Base-by-base conservation (phyloP, 257 asterid species). In the Ligustrum vulgare region DNA sequence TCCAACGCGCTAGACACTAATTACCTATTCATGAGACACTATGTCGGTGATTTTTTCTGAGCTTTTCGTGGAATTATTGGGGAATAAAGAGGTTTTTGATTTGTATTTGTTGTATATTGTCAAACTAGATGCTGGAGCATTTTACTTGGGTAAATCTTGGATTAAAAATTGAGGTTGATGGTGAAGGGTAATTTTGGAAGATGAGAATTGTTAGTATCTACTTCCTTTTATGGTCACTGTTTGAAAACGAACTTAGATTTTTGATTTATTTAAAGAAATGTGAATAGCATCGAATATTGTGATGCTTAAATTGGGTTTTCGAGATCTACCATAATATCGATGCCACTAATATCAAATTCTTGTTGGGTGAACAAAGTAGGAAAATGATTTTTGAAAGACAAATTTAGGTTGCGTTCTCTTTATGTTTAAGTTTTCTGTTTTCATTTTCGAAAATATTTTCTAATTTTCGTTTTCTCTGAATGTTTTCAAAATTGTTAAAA, bases 21-120 rank as follows among this genome's bases (percentile, higher is more conserved):
- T 83, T 93, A 93, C 69, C 97, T 93, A 47, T 93, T 93, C 82
- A 93, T 93, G 97, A 97, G 98, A 11, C 97, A 93, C 79, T 93
- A 93, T 64, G 98, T 93, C 56, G 97, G 98, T 91, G 80, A 89
- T 97, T 76, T 65, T 73, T 75, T 20, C 51, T 69, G 70, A 20
- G 10, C 37, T 65, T 9, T 65, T 35, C 22, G 54, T 72, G 39
- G 47, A 71, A 77, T 47, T 64, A 58, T 58, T 66, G 58, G 63
- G 28, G 6, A 4, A 35, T 7, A 37, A 72, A 69, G 16, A 28
- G 58, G 41, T 37, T 70, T 39, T 75, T 72, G 32, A 70, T 64
- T 71, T 75, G 60, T 81, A 11, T 64, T 9, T 77, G 41, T 58
- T 22, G 33, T 8, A 22, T 58, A 23, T 15, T 20, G 31, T 20